A percentile compares a stretch with the other conserved stretches of the same genome.
Evolutionary conservation across 768 basidiomycete species (phyloP).

Genomic region (Rhodotorula taiwanensis): DNA sequence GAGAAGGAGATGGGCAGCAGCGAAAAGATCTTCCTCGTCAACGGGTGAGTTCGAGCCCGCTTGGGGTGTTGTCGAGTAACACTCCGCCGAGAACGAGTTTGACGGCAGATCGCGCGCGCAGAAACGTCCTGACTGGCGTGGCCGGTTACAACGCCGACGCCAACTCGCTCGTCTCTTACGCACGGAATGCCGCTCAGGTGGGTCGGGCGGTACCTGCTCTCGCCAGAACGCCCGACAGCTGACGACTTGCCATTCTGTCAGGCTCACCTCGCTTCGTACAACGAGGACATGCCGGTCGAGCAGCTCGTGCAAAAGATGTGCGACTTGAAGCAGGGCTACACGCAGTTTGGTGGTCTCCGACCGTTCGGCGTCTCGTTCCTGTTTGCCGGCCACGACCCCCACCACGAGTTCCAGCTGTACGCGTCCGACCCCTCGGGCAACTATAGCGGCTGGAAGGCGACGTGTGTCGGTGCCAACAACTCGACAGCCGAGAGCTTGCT

Average conservation of each 20-base stretch:
- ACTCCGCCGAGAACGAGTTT: too few species aligned
- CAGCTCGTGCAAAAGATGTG: constrained; percentile 86
- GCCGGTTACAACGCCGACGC: constrained; percentile 96
- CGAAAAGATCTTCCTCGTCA: constrained; percentile 95
- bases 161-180: constrained; percentile 92
- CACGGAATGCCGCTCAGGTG: constrained; percentile 65
- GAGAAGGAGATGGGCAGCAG: constrained; percentile 93
- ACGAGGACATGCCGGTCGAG: constrained; percentile 97
- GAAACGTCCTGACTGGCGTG: constrained; percentile 90
- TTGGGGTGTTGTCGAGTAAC: too few species aligned
- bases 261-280: constrained; percentile 78
- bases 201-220: not conserved
- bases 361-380: constrained; percentile 96
- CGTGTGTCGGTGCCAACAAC: constrained; percentile 97
- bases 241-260: too few species aligned
- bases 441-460: constrained; percentile 96
- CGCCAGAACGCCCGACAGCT: constrained; percentile 48
- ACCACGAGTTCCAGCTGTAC: constrained; percentile 94
- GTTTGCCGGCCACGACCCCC: constrained; percentile 93
- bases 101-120: constrained; percentile 46
- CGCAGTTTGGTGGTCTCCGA: constrained; percentile 93
- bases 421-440: constrained; percentile 98
- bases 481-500: constrained; percentile 89
- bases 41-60: constrained; percentile 51
- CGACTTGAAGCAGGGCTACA: constrained; percentile 97